These are phyloP conservation scores for Apiotrichum siamense DNA, from an alignment of 1,284 basidiomycete species.

Conservation along the genomic window DNA sequence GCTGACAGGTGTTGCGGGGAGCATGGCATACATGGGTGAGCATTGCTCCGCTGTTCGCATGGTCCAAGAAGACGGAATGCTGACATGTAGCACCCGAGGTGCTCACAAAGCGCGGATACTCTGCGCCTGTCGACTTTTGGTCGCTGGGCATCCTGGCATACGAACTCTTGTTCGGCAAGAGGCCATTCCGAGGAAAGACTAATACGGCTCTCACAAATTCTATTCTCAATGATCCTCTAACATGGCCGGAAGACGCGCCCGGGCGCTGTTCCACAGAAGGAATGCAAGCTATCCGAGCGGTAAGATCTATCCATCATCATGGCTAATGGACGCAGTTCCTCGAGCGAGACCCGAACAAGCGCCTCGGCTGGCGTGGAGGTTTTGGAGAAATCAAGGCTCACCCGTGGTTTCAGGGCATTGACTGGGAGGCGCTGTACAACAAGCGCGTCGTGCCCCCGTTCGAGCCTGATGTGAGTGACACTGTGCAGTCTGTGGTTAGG, in stretches of 20 bases:
- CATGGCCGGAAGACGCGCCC: slow-evolving; percentile 46
- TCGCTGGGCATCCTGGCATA: slow-evolving; percentile 87
- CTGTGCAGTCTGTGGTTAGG: neutral
- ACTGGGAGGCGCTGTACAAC: slow-evolving; percentile 76
- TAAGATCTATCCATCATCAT: slow-evolving; percentile 3
- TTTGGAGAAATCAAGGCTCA: slow-evolving; percentile 71
- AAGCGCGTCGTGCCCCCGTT: slow-evolving; percentile 82
- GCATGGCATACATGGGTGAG: slow-evolving; percentile 91
- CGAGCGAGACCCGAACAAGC: slow-evolving; percentile 72
- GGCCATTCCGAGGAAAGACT: slow-evolving; percentile 86
- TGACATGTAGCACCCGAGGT: slow-evolving; percentile 69
- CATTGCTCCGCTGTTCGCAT: neutral
- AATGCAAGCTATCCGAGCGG: slow-evolving; percentile 43
- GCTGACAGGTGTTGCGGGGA: slow-evolving; percentile 87
- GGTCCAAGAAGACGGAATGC: neutral
- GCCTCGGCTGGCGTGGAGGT: slow-evolving; percentile 78
- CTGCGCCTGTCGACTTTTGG: slow-evolving; percentile 93
- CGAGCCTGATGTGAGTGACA: slow-evolving; percentile 62
- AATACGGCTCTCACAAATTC: slow-evolving; percentile 83
- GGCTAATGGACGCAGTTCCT: slow-evolving; percentile 56
- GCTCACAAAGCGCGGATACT: slow-evolving; percentile 63
- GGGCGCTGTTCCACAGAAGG: slow-evolving; percentile 41
- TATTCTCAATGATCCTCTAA: slow-evolving; percentile 57
- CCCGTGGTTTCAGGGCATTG: slow-evolving; percentile 78
- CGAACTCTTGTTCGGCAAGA: slow-evolving; percentile 82